phyloP scores from a whole-genome alignment of 2,329 filamentous ascomycete species.

The Mycosphaerella sp. region DNA sequence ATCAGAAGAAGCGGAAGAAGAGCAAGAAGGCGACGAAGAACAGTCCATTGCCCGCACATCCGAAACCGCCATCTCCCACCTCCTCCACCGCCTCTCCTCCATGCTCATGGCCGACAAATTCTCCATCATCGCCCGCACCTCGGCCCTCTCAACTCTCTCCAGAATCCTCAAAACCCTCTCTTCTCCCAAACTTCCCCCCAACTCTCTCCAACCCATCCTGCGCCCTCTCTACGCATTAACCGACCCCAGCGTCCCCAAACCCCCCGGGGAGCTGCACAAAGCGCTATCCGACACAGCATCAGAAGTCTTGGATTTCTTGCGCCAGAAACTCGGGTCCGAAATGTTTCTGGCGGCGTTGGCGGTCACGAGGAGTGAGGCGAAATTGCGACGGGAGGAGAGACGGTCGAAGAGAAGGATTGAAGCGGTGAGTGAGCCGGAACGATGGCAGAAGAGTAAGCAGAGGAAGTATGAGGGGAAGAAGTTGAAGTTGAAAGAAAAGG shows the following conservation, averaged over 20 bases:
- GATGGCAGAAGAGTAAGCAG: constrained; percentile 68
- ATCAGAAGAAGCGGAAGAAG: constrained; percentile 32
- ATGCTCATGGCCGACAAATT: constrained; percentile 59
- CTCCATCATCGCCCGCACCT: constrained; percentile 57
- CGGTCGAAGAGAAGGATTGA: constrained; percentile 84
- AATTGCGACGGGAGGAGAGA: constrained; percentile 63
- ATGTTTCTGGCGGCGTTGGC: constrained; percentile 70
- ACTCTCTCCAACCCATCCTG: constrained; percentile 57
- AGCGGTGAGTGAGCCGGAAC: constrained; percentile 74
- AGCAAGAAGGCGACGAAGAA: constrained; percentile 37
- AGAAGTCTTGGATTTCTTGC: constrained; percentile 73
- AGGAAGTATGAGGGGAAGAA: constrained; percentile 80
- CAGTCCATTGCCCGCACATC: constrained; percentile 24
- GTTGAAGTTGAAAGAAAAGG: constrained; percentile 72
- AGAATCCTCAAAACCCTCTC: constrained; percentile 56
- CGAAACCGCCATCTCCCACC: constrained; percentile 58
- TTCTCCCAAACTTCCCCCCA: constrained; percentile 36
- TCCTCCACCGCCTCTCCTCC: constrained; percentile 71
- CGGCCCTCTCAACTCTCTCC: constrained; percentile 68
- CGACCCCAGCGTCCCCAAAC: constrained; percentile 62
- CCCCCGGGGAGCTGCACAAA: constrained; percentile 54
- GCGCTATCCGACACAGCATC: constrained; percentile 64
- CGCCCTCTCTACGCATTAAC: constrained; percentile 75
- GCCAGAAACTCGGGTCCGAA: constrained; percentile 75
- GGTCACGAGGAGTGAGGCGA: constrained; percentile 66